These are phyloP conservation scores for Arctium minus DNA, from an alignment of 129 eudicot genomes.

Conservation along the genomic window DNA sequence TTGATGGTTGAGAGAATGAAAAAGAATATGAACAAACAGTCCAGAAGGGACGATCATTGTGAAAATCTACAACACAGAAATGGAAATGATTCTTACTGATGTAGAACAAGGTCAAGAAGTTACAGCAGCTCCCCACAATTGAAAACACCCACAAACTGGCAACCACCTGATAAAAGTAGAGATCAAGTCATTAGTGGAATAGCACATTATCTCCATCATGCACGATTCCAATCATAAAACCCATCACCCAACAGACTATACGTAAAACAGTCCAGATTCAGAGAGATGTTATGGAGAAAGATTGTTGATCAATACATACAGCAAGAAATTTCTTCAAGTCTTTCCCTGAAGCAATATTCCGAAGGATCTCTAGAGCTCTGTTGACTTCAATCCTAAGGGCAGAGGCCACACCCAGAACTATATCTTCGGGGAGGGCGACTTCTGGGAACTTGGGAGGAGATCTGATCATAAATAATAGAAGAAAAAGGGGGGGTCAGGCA, in stretches of 20 bases:
- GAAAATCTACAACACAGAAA: not conserved
- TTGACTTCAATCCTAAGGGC: conserved; percentile 73
- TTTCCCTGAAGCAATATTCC: conserved; percentile 76
- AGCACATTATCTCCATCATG: not conserved
- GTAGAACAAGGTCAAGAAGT: conserved; percentile 68
- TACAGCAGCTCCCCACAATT: conserved; percentile 56
- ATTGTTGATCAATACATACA: conserved; percentile 37
- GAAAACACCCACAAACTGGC: conserved; percentile 85
- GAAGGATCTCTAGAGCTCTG: conserved; percentile 46
- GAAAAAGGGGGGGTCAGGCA: not conserved
- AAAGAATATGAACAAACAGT: not conserved
- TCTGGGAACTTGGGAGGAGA: conserved; percentile 84
- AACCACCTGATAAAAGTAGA: conserved; percentile 41
- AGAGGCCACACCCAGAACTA: conserved; percentile 55
- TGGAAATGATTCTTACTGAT: conserved; percentile 41
- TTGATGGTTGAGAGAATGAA: not conserved
- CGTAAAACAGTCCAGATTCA: not conserved
- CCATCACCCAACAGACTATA: no score
- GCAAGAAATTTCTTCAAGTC: conserved; percentile 81
- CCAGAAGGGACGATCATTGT: not conserved
- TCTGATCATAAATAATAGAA: conserved; percentile 23
- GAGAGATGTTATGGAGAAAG: not conserved
- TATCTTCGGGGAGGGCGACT: conserved; percentile 66
- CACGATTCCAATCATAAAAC: no score
- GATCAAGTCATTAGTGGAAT: not conserved